Base-by-base conservation (phyloP, 306 rosid genomes). In the Cicer bijugum region DNA sequence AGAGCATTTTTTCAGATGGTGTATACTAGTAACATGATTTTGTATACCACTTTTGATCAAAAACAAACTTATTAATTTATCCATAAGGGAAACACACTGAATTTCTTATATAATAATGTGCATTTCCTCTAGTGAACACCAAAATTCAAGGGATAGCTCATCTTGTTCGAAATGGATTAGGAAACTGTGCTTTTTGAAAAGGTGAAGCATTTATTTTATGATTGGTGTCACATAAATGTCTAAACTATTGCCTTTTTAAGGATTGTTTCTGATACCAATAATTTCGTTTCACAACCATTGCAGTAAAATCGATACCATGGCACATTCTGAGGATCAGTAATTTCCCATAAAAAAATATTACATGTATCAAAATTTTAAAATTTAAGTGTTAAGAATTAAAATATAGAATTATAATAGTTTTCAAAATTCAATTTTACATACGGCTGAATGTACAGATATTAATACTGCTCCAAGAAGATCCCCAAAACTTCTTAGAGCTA, bases 341-440 rank as follows among this genome's bases (percentile, higher is more conserved):
- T 39, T 15, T 38, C 39, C 50, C 19, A 47, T 14, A 38, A 38
- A 58, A 52, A 68, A 33, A 9, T 52, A 35, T 63, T 46, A 46
- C 14, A 9, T 16, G 45, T 65, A 15, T 40, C 28, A 55, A 69
- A 35, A 57, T 17, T 58, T 37, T 37, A 17, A 9, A 9, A 9
- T 10, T 43, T 16, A 4, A 10, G 38, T 17, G 42, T 16, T 1
- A 8, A 23, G 33, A 23, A 50, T 50, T 50, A 50, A 14, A 10
- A 60, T 8, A 45, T 52, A 62, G 58, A 33, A 63, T 57, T 23
- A 38, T 50, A 58, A 58, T 38, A 38, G 75, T 48, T 74, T 28
- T 12, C 43, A 80, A 58, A 74, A 67, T 59, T 48, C 72, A 74
- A 28, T 58, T 40, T 74, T 51, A 74, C 61, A 75, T 6, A 50